Evolutionary conservation across 164 flowering plant species (phyloP).

Genomic region (Vitis labrusca): DNA sequence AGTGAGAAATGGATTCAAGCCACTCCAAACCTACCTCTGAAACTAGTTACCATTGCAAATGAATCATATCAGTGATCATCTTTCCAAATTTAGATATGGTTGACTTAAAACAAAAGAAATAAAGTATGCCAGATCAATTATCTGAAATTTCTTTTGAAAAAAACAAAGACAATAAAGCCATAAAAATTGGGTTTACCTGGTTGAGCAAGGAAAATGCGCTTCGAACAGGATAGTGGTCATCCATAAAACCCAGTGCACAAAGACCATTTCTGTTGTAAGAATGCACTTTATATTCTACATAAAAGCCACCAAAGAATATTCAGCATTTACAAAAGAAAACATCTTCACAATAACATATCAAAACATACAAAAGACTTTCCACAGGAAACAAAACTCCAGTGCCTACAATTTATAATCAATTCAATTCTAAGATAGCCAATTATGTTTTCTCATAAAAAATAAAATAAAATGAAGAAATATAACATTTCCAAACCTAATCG

Average conservation of each 20-base stretch:
- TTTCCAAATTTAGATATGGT: too few species aligned
- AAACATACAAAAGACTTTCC: not conserved
- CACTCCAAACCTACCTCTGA: too few species aligned
- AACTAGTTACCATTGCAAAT: too few species aligned
- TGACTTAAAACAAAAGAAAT: too few species aligned
- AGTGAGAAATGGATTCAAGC: too few species aligned
- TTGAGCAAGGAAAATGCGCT: constrained; percentile 91
- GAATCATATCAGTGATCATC: too few species aligned
- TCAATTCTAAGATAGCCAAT: too few species aligned
- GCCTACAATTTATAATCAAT: too few species aligned
- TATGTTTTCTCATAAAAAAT: not conserved
- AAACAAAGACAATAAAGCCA: too few species aligned
- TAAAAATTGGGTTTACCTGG: constrained; percentile 43
- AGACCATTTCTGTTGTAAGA: constrained; percentile 91
- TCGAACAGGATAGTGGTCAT: constrained; percentile 96
- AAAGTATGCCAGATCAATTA: too few species aligned
- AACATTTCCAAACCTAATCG: too few species aligned
- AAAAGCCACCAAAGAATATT: not conserved
- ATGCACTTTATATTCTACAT: constrained; percentile 92
- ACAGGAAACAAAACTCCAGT: not conserved
- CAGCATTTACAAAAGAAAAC: not conserved
- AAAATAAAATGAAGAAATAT: not conserved
- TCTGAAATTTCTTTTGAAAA: too few species aligned
- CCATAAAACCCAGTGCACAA: constrained; percentile 92
- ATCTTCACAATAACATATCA: not conserved